phyloP scores from a whole-genome alignment of 225 moss, liverwort and hornwort genomes.

The Asterella californica region DNA sequence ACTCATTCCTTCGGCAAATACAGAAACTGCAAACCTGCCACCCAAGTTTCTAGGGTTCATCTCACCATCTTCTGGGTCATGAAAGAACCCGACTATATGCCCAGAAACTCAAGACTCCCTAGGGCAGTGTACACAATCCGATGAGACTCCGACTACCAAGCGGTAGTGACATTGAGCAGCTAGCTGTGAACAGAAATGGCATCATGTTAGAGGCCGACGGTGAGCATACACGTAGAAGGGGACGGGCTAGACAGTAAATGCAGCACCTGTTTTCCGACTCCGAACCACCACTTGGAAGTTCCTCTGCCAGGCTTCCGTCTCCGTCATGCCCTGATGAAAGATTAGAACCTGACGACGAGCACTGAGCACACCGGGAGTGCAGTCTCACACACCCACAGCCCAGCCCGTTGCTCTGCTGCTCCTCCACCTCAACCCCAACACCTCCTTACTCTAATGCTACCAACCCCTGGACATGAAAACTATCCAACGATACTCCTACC shows the following conservation, averaged over 20 bases:
- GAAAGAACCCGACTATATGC: background rate
- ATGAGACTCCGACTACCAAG: background rate
- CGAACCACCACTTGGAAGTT: background rate
- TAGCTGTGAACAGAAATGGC: conserved; percentile 4
- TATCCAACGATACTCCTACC: background rate
- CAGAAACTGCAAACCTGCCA: background rate
- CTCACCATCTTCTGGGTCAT: background rate
- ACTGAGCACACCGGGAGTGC: background rate
- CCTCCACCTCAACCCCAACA: background rate
- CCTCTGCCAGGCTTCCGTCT: background rate
- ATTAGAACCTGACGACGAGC: background rate
- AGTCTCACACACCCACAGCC: background rate
- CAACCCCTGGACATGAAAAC: background rate
- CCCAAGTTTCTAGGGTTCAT: conserved; percentile 18
- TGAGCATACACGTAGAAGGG: background rate
- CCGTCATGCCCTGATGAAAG: conserved; percentile 3
- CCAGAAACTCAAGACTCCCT: background rate
- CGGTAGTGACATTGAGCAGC: background rate
- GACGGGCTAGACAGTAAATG: background rate
- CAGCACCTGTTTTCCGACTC: conserved; percentile 11
- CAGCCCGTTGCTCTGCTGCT: background rate
- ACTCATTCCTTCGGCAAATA: conserved; percentile 3
- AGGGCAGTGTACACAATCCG: conserved; percentile 3
- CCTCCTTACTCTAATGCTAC: background rate
- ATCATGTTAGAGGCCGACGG: background rate